Conservation (phyloP, 129 eudicot species). For the Apium graveolens region DNA sequence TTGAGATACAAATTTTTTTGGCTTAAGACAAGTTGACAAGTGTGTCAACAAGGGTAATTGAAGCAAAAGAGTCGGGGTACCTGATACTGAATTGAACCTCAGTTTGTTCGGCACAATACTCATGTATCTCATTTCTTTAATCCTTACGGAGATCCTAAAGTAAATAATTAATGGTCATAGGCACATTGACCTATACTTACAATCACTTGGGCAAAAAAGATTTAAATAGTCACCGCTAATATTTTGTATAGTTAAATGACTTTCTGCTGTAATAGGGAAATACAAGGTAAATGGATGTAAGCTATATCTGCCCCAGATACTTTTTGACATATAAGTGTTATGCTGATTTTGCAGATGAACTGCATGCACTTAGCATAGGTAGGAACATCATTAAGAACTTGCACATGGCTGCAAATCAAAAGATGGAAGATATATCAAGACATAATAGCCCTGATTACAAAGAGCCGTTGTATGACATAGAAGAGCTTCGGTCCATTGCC, state of each 20-base stretch:
- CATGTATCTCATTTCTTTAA: neutral
- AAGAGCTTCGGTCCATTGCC: slow-evolving; percentile 80
- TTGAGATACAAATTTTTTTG: neutral
- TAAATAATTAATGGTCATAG: neutral
- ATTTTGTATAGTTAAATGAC: neutral
- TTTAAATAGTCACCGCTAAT: neutral
- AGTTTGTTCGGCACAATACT: neutral
- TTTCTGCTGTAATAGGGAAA: neutral
- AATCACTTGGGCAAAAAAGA: neutral
- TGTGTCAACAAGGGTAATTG: neutral
- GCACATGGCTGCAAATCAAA: slow-evolving; percentile 66
- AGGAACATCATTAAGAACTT: slow-evolving; percentile 86
- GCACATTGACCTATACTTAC: neutral
- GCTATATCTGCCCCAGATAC: neutral
- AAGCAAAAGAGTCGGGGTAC: neutral
- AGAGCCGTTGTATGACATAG: slow-evolving; percentile 76
- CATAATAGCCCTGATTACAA: slow-evolving; percentile 33
- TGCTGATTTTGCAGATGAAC: slow-evolving; percentile 61
- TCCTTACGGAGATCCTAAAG: neutral
- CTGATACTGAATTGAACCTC: neutral
- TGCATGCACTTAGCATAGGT: slow-evolving; percentile 88
- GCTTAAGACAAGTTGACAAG: neutral
- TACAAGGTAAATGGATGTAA: neutral
- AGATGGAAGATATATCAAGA: slow-evolving; percentile 18
- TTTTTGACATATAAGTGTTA: slow-evolving; percentile 3